Percentiles rank a stretch among this genome's conserved stretches.
Conservation (phyloP, 2,329 filamentous ascomycete species). For the Hymenoscyphus occultus region DNA sequence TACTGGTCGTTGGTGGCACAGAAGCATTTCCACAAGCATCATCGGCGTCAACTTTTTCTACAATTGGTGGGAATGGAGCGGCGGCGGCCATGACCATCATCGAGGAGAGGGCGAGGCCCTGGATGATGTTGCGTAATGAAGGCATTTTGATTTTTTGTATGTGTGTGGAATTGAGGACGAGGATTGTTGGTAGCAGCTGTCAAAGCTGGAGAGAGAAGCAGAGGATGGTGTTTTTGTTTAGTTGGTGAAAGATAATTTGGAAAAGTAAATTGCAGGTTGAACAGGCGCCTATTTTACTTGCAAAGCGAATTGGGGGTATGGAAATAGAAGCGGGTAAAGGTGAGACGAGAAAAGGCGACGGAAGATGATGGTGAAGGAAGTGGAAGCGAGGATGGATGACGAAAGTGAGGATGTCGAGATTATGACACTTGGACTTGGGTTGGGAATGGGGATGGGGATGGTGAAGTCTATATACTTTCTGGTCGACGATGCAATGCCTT, state of each 20-base stretch:
- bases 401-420: neutral
- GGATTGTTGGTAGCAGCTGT: slow-evolving; percentile 2
- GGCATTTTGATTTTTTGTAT: slow-evolving; percentile 23
- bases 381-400: neutral
- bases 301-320: neutral
- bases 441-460: neutral
- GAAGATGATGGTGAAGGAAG: neutral
- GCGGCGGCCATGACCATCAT: slow-evolving; percentile 24
- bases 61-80: slow-evolving; percentile 16
- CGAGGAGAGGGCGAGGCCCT: slow-evolving; percentile 25
- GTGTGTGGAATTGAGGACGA: neutral
- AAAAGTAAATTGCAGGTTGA: slow-evolving; percentile 5
- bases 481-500: neutral
- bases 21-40: slow-evolving; percentile 1
- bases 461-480: slow-evolving; percentile 12
- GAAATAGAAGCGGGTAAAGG: slow-evolving; percentile 4
- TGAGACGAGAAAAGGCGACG: slow-evolving; percentile 1
- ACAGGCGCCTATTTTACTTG: slow-evolving; percentile 1
- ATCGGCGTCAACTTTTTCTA: too few species aligned
- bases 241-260: neutral
- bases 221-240: neutral
- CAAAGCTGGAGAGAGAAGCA: neutral
- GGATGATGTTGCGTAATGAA: slow-evolving; percentile 27
- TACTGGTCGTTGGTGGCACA: neutral
- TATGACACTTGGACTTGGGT: neutral